Evolutionary conservation across 1,139 yeast species (phyloP), one percentile per base, ranked within the genome.

Genomic region (Pichia sp.): DNA sequence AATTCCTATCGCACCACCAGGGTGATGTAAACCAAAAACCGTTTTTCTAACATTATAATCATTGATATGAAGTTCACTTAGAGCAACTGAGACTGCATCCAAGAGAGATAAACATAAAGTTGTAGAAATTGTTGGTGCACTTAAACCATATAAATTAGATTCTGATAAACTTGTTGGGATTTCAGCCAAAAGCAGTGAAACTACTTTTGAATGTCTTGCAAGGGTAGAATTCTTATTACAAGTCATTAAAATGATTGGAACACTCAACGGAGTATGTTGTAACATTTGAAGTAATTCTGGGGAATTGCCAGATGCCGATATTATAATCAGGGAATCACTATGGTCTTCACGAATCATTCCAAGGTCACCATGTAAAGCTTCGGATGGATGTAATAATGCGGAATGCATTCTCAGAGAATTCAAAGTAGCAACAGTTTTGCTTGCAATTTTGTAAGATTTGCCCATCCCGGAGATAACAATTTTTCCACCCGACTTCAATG

Each of bases 331-430:
- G 21, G 79, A 71, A 60, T 86, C 95, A 27, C 69, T 63, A 28
- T 64, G 61, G 18, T 65, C 66, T 26, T 77, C 76, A 41, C 75
- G 65, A 22, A 87, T 63, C 27, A 79, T 62, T 1, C 96, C 96
- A 52, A 87, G 68, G 59, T 87, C 96, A 5, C 96, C 96, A 58
- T 87, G 96, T 24, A 88, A 66, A 0, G 96, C 96, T 49, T 87
- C 96, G 2, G 85, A 67, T 0, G 96, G 95, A 55, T 87, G 96
- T 45, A 87, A 65, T 2, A 73, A 55, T 0, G 78, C 73, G 0
- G 95, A 70, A 40, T 77, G 79, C 42, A 87, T 71, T 26, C 89
- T 80, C 45, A 87, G 66, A 1, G 95, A 85, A 56, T 82, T 84
- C 60, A 87, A 65, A 10, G 95, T 87, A 13, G 95, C 94, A 41